Evolutionary conservation across 768 basidiomycete genomes (phyloP), one percentile per base, ranked within the genome.

Genomic region (Lactarius hatsudake): DNA sequence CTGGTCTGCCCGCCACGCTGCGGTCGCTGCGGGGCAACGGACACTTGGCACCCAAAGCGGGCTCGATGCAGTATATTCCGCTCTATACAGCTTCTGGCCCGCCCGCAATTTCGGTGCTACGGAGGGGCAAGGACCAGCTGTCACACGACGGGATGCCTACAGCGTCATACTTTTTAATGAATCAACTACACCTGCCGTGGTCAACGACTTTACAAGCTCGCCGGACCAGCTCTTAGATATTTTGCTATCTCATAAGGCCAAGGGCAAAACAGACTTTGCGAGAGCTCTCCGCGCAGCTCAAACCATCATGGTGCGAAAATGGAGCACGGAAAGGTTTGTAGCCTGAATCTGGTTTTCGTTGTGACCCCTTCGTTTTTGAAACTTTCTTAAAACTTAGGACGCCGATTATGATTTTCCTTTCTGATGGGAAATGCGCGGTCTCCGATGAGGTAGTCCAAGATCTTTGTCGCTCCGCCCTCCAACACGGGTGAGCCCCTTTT

Each of bases 391-490:
- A n/a, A 63, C 53, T 1, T 67, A 83, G 84, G 48, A 72, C 78
- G 2, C 84, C 86, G 0, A 79, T 86, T 8, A 74, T 87, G 23
- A 80, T 86, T 60, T 87, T 87, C 73, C 76, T 86, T 15, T 86
- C 86, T 3, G 86, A 85, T 64, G 86, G 85, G 0, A 80, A 84
- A 75, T 81, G 83, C 57, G 1, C 15, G 1, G 74, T 83, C 23
- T 61, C 62, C 0, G 83, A 85, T 55, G 18, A 64, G 9, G 71
- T 72, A 2, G 73, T 84, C 36, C 77, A 80, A 26, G 76, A 79
- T 59, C 64, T 86, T 5, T 80, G 81, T 64, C 79, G 76, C 15
- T 48, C 79, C 0, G 78, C 85, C 0, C 63, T 82, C 26, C 74
- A 74, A 26, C 79, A 78, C 4, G 85, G 86, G 84, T 84, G 67